These are phyloP conservation scores for Periconia macrospinosa DNA, from an alignment of 2,329 filamentous ascomycete genomes.

Conservation along the genomic window DNA sequence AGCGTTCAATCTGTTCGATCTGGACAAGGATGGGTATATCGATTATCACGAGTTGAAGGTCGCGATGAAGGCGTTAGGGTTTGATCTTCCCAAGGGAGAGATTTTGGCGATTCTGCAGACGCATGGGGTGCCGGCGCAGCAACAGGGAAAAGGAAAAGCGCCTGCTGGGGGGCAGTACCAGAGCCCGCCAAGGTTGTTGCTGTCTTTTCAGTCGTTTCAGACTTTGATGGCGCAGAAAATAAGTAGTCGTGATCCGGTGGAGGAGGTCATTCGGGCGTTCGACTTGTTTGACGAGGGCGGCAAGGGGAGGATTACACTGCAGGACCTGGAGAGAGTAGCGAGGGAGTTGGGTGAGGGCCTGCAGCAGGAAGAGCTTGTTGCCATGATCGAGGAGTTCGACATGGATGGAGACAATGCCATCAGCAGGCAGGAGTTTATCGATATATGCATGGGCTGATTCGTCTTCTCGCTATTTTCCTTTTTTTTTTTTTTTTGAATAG, in stretches of 20 bases:
- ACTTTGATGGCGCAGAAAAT: conserved; percentile 77
- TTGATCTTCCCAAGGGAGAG: conserved; percentile 84
- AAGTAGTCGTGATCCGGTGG: conserved; percentile 77
- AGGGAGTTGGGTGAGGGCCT: conserved; percentile 90
- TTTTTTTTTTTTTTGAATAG: background rate
- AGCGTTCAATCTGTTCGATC: conserved; percentile 95
- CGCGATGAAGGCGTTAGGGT: conserved; percentile 91
- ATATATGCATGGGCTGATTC: conserved; percentile 60
- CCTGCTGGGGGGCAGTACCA: conserved; percentile 17
- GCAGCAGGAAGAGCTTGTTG: conserved; percentile 86
- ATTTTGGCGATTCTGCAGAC: conserved; percentile 78
- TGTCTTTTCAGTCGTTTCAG: conserved; percentile 74
- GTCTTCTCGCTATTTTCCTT: background rate
- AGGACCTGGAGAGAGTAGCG: conserved; percentile 84
- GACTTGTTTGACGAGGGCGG: conserved; percentile 88
- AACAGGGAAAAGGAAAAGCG: conserved; percentile 6
- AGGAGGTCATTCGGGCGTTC: conserved; percentile 91
- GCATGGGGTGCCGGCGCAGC: conserved; percentile 58
- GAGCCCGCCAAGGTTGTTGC: conserved; percentile 60
- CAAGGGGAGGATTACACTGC: conserved; percentile 88
- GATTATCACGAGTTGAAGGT: conserved; percentile 99
- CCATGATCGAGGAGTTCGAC: conserved; percentile 99
- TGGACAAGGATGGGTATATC: conserved; percentile 90
- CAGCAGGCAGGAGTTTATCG: conserved; percentile 64
- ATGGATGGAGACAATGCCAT: conserved; percentile 85